Conservation (phyloP, 2,329 filamentous ascomycete species). For the Penicillium sp. region DNA sequence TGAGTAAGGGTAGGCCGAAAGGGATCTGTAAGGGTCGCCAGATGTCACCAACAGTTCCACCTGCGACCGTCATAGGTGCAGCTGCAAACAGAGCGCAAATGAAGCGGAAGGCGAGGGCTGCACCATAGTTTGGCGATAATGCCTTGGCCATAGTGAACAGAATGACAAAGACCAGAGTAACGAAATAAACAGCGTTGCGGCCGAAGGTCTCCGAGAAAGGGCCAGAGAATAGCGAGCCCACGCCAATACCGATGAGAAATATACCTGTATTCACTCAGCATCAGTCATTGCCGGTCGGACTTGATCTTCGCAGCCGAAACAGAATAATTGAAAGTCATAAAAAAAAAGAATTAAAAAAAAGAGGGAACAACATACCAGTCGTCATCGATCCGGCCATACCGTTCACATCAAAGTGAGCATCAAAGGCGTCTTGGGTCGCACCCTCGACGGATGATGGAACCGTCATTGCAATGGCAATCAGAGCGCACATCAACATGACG, state of each 20-base stretch:
- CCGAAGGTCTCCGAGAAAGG: conserved; percentile 51
- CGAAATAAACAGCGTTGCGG: conserved; percentile 51
- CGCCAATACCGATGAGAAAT: conserved; percentile 47
- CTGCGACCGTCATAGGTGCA: conserved; percentile 45
- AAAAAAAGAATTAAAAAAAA: background rate
- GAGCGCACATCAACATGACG: conserved; percentile 12
- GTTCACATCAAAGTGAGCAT: conserved; percentile 8
- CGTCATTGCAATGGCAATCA: conserved; percentile 13
- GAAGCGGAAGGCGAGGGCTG: conserved; percentile 50
- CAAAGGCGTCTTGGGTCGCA: conserved; percentile 10
- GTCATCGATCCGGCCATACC: conserved; percentile 15
- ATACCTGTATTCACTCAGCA: background rate
- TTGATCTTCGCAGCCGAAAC: background rate
- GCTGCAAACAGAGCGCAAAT: conserved; percentile 48
- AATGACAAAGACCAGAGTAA: conserved; percentile 46
- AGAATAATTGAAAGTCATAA: background rate
- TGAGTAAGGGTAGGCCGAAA: conserved; percentile 51
- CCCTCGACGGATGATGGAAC: conserved; percentile 12
- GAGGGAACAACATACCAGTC: conserved; percentile 2
- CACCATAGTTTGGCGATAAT: conserved; percentile 49
- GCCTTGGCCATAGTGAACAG: conserved; percentile 50
- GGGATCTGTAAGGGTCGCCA: conserved; percentile 48
- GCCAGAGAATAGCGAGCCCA: conserved; percentile 48
- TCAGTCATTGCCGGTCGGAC: background rate
- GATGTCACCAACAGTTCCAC: conserved; percentile 47